Conservation (phyloP, 108 stramenopile genomes). For the Pseudonitzschia multistriata region DNA sequence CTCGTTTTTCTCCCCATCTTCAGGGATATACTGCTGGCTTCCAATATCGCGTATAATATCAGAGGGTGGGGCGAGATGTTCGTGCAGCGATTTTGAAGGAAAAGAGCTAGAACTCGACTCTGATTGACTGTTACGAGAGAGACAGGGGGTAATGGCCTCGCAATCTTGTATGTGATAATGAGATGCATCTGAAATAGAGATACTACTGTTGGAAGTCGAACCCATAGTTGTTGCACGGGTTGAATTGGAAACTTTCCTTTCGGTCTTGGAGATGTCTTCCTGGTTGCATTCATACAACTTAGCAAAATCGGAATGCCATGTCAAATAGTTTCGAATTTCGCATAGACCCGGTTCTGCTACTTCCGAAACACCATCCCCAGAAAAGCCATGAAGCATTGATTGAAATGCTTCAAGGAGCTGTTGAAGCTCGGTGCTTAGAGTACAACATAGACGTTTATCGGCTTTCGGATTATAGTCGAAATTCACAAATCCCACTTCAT, state of each 20-base stretch:
- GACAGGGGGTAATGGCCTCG: background rate
- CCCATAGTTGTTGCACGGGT: background rate
- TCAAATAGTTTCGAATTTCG: slow-evolving; percentile 31
- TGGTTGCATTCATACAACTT: slow-evolving; percentile 23
- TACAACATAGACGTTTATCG: slow-evolving; percentile 15
- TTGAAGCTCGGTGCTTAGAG: slow-evolving; percentile 50
- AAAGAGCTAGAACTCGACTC: background rate
- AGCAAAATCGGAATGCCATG: slow-evolving; percentile 42
- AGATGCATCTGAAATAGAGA: background rate
- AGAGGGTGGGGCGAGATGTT: background rate
- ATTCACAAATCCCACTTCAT: slow-evolving; percentile 6
- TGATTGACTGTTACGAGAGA: background rate
- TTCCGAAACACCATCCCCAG: slow-evolving; percentile 31
- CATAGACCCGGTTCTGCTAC: slow-evolving; percentile 15
- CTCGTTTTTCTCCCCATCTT: background rate
- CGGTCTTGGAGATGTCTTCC: slow-evolving; percentile 7
- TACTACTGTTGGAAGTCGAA: background rate
- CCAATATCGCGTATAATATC: background rate
- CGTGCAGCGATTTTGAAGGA: background rate
- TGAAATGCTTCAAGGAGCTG: slow-evolving; percentile 39
- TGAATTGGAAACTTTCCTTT: background rate
- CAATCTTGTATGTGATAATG: background rate
- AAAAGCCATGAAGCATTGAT: slow-evolving; percentile 25
- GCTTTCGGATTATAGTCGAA: slow-evolving; percentile 1
- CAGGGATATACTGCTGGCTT: background rate